These are phyloP conservation scores for Knufia petricola DNA, from an alignment of 2,329 filamentous ascomycete genomes.

Conservation along the genomic window DNA sequence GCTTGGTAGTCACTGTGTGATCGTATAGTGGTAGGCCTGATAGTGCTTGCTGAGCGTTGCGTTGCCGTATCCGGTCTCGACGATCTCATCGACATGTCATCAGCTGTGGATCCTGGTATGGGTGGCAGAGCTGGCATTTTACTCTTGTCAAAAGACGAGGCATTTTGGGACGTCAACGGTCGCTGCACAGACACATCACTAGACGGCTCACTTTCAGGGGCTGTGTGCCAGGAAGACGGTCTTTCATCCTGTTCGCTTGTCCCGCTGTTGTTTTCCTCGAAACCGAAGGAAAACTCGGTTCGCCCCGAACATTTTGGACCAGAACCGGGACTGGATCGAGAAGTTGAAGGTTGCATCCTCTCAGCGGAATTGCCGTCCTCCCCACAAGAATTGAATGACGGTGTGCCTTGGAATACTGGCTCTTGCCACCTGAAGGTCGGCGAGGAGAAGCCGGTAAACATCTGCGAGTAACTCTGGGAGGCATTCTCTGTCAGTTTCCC, in stretches of 20 bases:
- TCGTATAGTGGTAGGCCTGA: constrained; percentile 30
- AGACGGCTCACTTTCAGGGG: constrained; percentile 7
- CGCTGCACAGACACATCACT: background rate
- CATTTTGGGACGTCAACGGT: constrained; percentile 1
- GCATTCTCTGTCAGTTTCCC: constrained; percentile 54
- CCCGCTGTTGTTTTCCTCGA: constrained; percentile 12
- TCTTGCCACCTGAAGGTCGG: constrained; percentile 58
- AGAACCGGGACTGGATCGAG: constrained; percentile 13
- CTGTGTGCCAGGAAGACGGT: constrained; percentile 14
- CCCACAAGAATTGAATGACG: constrained; percentile 23
- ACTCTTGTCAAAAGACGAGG: background rate
- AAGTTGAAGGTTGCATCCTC: background rate
- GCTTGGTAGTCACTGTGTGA: constrained; percentile 23
- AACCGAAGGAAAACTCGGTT: constrained; percentile 16
- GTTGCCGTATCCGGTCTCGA: constrained; percentile 24
- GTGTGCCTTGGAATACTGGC: constrained; percentile 36
- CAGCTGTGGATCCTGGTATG: constrained; percentile 26
- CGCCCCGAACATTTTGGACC: background rate
- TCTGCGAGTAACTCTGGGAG: constrained; percentile 53
- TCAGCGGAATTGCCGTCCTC: background rate
- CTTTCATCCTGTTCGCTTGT: constrained; percentile 2
- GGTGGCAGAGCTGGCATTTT: constrained; percentile 14
- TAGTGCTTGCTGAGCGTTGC: constrained; percentile 54
- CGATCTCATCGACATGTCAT: constrained; percentile 43
- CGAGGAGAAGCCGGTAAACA: constrained; percentile 47